These are phyloP conservation scores for Lasiosphaeria hispida DNA, from an alignment of 495 filamentous ascomycete genomes.

Conservation along the genomic window DNA sequence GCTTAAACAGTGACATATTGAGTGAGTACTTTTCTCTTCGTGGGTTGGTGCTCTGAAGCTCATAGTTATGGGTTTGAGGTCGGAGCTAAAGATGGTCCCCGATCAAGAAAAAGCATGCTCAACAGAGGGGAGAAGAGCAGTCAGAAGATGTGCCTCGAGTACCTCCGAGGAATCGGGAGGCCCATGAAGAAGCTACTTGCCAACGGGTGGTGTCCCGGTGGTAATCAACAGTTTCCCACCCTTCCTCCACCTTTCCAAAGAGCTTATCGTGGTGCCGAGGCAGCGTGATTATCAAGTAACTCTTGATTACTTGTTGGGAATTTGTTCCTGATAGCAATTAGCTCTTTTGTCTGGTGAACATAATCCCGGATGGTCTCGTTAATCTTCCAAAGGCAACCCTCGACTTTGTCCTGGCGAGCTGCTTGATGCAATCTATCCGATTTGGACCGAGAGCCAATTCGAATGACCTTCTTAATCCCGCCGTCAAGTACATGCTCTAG, in stretches of 20 bases:
- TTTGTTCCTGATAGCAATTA: neutral
- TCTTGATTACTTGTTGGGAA: conserved; percentile 1
- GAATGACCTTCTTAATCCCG: conserved; percentile 59
- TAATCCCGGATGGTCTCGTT: neutral
- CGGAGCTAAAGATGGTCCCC: conserved; percentile 75
- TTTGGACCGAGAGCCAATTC: conserved; percentile 67
- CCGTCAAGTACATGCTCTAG: conserved; percentile 60
- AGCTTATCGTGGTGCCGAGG: conserved; percentile 20
- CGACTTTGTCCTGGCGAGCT: conserved; percentile 26
- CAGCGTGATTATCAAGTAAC: neutral
- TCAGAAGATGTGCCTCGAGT: conserved; percentile 66
- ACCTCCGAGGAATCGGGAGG: too few species aligned
- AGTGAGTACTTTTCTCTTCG: conserved; percentile 56
- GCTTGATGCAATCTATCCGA: conserved; percentile 48
- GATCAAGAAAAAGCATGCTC: conserved; percentile 74
- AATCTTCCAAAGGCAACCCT: neutral
- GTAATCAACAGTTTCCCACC: conserved; percentile 17
- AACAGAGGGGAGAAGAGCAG: conserved; percentile 64
- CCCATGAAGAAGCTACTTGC: conserved; percentile 63
- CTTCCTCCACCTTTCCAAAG: conserved; percentile 31
- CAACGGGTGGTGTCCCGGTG: conserved; percentile 32
- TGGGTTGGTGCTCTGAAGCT: conserved; percentile 37
- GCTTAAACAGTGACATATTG: conserved; percentile 54
- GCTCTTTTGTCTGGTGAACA: neutral
- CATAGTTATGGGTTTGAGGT: conserved; percentile 44